Evolutionary conservation across 768 basidiomycete species (phyloP), one percentile per base, ranked within the genome.

Genomic region (Pleurotus djamor): DNA sequence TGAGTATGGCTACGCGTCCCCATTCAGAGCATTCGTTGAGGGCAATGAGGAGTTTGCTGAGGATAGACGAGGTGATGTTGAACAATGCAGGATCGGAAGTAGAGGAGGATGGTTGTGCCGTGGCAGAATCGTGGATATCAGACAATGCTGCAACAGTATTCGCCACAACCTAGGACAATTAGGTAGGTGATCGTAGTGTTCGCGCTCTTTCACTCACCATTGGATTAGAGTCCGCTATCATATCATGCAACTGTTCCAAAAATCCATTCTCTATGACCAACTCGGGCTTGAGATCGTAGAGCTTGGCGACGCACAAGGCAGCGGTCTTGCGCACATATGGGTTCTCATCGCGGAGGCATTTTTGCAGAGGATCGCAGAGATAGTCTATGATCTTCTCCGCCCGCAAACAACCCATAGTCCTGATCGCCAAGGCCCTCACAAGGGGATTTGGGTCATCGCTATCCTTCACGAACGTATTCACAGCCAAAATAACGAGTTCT

Each of bases 321-420:
- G 96, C 97, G 5, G 96, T 98, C 80, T 98, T 99, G 65, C 96
- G 87, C 34, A 98, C 97, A 71, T 99, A 99, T 1, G 97, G 96
- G 66, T 97, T 97, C 65, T 98, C 96, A 74, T 98, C 97, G 45
- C 86, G 84, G 32, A 98, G 79, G 66, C 92, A 93, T 67, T 94
- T 92, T 65, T 94, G 91, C 3, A 99, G 78, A 0, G 97, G 96
- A 71, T 95, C 92, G 66, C 89, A 94, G n/a, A 99, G 85, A 74
- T 98, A 99, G 76, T 98, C 96, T 73, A 98, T 93, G 71, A 98
- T 98, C 85, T 98, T 98, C 73, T 98, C 97, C 7, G 96, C 96
- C 44, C 96, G 91, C 50, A 99, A 76, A 68, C 92, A 92, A 36
- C 94, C 95, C 97, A 99, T 99, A 7, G 97, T 99, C 38, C 96